phyloP scores from a whole-genome alignment of 192 early-diverging fungal species.

The Dimargaris xerosporica region DNA sequence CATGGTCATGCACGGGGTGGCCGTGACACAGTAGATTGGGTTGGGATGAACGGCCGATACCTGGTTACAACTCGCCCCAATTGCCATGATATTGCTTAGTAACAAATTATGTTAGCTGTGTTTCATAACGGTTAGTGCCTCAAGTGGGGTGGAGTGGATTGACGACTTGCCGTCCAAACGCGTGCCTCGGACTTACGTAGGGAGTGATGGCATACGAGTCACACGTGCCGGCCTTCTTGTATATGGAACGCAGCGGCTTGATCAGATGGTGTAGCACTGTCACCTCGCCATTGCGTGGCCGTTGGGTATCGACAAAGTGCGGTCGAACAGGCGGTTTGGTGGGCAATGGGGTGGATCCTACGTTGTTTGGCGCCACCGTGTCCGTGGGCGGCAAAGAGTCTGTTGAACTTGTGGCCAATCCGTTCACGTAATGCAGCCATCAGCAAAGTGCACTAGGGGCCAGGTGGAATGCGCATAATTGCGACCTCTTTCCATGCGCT shows the following conservation, averaged over 20 bases:
- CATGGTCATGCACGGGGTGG: conserved; percentile 61
- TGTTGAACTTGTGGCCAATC: no score
- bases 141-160: not conserved
- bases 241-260: not conserved
- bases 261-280: conserved; percentile 1
- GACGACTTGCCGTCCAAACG: not conserved
- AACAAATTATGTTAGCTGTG: not conserved
- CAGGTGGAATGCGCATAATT: no score
- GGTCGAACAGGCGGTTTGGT: no score
- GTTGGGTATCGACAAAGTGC: not conserved
- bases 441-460: no score
- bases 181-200: not conserved
- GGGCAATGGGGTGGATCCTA: no score
- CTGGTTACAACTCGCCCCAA: conserved; percentile 16
- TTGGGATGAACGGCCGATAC: conserved; percentile 44
- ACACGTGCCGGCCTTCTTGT: not conserved
- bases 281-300: conserved; percentile 3
- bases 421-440: no score
- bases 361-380: no score
- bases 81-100: not conserved
- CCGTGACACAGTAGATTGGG: conserved; percentile 50
- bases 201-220: not conserved
- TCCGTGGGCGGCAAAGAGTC: no score
- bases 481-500: no score
- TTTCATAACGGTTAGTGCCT: not conserved